Percentiles rank a stretch among this genome's conserved stretches.
Conservation (phyloP, 106 monocot species). For the Acorus calamus region DNA sequence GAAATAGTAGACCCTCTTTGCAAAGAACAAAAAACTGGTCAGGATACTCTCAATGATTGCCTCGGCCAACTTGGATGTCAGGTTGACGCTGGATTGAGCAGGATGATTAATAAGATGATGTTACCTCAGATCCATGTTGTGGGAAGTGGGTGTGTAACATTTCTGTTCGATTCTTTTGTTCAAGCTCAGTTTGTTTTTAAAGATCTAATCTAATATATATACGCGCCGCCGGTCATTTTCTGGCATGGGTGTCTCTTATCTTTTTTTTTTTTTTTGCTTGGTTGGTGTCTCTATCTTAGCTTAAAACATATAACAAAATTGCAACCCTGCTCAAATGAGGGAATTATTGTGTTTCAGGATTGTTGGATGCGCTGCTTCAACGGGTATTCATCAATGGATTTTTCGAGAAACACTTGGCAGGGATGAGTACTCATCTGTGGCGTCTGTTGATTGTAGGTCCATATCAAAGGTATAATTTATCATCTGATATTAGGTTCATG, state of each 20-base stretch:
- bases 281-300: too few species aligned
- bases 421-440: conserved; percentile 19
- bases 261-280: too few species aligned
- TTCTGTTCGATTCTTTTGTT: background rate
- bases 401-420: conserved; percentile 13
- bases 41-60: conserved; percentile 6
- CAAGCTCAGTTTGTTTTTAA: background rate
- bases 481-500: too few species aligned
- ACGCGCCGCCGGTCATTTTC: too few species aligned
- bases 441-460: background rate
- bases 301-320: too few species aligned
- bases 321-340: background rate
- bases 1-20: conserved; percentile 16
- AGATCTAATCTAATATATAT: background rate
- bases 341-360: conserved; percentile 26
- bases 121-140: conserved; percentile 40
- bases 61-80: background rate
- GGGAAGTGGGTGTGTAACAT: conserved; percentile 43
- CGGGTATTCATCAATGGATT: conserved; percentile 58
- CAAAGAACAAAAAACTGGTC: conserved; percentile 7
- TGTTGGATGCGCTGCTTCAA: conserved; percentile 48
- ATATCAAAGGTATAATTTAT: too few species aligned
- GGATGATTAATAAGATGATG: conserved; percentile 48
- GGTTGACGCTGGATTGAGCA: background rate
- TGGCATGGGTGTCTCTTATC: background rate